Conservation (phyloP, 106 monocot genomes). For the Dendrobium catenatum region DNA sequence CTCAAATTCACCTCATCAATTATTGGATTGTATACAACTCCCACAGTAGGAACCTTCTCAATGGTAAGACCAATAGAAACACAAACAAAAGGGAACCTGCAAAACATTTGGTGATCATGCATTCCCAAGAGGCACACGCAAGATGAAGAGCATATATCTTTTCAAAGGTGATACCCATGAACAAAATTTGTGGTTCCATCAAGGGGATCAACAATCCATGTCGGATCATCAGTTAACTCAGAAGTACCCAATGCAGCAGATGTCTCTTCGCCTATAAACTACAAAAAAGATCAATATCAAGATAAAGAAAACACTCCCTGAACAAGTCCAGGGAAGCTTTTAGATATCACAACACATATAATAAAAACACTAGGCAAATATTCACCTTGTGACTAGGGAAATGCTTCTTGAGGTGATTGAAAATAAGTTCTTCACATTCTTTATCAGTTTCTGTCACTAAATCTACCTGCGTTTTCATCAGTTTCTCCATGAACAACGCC, state of each 20-base stretch:
- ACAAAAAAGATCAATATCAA: background rate
- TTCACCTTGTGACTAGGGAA: slow-evolving; percentile 85
- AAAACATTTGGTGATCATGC: slow-evolving; percentile 9
- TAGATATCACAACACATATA: background rate
- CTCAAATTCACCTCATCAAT: slow-evolving; percentile 59
- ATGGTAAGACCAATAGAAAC: slow-evolving; percentile 98
- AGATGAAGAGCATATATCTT: background rate
- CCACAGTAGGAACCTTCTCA: slow-evolving; percentile 74
- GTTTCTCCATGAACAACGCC: background rate
- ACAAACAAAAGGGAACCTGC: slow-evolving; percentile 91
- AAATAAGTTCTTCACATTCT: slow-evolving; percentile 84
- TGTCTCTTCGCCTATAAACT: slow-evolving; percentile 96
- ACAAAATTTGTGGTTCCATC: slow-evolving; percentile 99
- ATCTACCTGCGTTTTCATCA: slow-evolving; percentile 58
- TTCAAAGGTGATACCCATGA: slow-evolving; percentile 55
- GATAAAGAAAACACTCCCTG: background rate
- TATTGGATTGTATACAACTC: slow-evolving; percentile 95
- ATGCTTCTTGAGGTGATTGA: slow-evolving; percentile 68
- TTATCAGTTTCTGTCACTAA: slow-evolving; percentile 98
- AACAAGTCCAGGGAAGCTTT: background rate
- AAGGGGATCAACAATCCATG: slow-evolving; percentile 98
- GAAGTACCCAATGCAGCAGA: slow-evolving; percentile 66
- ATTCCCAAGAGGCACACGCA: slow-evolving; percentile 1
- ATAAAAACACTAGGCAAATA: background rate
- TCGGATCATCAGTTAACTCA: slow-evolving; percentile 78